Percentiles rank a stretch among this genome's conserved stretches.
Conservation (phyloP, 805 yeast species). For the Alloascoidea hylecoeti region DNA sequence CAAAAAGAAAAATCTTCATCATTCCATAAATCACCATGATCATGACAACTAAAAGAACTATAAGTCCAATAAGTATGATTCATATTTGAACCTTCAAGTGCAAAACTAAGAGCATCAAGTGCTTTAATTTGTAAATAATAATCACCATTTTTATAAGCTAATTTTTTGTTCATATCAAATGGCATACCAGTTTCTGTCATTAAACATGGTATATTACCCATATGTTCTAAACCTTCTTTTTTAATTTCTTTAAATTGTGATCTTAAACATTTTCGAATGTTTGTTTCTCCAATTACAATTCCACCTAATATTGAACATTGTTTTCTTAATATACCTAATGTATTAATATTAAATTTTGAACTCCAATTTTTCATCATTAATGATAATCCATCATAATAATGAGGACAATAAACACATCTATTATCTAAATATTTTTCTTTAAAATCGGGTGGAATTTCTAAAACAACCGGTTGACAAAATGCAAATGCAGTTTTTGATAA, state of each 20-base stretch:
- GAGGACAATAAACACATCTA: conserved; percentile 68
- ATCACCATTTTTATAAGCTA: conserved; percentile 51
- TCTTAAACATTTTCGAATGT: conserved; percentile 58
- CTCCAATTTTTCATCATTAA: conserved; percentile 89
- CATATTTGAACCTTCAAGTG: conserved; percentile 59
- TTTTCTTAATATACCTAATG: conserved; percentile 75
- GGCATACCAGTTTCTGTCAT: conserved; percentile 98
- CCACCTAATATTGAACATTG: conserved; percentile 51
- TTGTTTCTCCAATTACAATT: conserved; percentile 69
- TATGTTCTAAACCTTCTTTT: conserved; percentile 40
- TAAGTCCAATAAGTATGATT: conserved; percentile 85
- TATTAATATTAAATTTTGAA: conserved; percentile 67
- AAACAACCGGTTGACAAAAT: conserved; percentile 71
- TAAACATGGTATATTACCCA: conserved; percentile 65
- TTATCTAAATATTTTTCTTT: conserved; percentile 39
- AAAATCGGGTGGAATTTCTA: conserved; percentile 61
- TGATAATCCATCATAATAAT: conserved; percentile 91
- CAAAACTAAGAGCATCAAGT: conserved; percentile 67
- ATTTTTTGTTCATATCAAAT: conserved; percentile 79
- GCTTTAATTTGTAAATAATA: conserved; percentile 70
- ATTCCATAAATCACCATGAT: conserved; percentile 89
- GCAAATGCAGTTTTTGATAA: conserved; percentile 31
- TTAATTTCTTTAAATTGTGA: conserved; percentile 56
- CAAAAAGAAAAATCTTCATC: conserved; percentile 87
- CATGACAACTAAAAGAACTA: conserved; percentile 54